Base-by-base conservation (phyloP, 768 basidiomycete species). In the Fistulinella prunicolor region DNA sequence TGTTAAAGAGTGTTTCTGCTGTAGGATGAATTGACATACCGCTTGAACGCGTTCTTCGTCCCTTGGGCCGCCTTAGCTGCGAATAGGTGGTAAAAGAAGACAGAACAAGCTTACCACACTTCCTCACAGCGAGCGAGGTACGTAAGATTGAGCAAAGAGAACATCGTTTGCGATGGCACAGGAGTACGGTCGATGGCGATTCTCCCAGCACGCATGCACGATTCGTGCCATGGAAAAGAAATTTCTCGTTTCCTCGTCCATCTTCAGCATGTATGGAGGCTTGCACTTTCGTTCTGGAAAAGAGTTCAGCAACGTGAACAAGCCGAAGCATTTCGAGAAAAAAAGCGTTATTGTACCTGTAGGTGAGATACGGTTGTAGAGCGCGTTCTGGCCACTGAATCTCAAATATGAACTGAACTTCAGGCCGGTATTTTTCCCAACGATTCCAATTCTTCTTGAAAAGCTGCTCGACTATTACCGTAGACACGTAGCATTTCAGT, bases 31-130 rank as follows among this genome's bases (percentile, higher is more conserved):
- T 2, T 28, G n/a, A 29, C 54, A 10, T 42, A 55, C 54, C 53
- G 53, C 39, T 55, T 55, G 22, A 55, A 55, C 13, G 53, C 45
- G 5, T 54, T 54, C 35, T 54, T 54, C 23, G 46, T 55, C 22
- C 54, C 53, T 45, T 40, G 24, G 20, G 30, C 9, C 21, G 17
- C 4, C 17, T 53, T 28, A 54, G 53, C 28, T 21, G 21, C 9
- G 13, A 37, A 40, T n/a, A 6, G 22, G 9, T 3, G 28, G 13
- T 23, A 28, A 34, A 13, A 21, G 23, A 5, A 17, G 1, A 7
- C n/a, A n/a, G 20, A 37, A 28, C 7, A 12, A 9, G 19, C 39
- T 29, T 32, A 55, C 46, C 53, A 44, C 42, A 48, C 14, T 54
- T 48, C 38, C 41, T 48, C 32, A 54, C 53, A 9, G 51, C 40